These are phyloP conservation scores for Dichotomocladium elegans DNA, from an alignment of 371 early-diverging fungal species.

Conservation along the genomic window DNA sequence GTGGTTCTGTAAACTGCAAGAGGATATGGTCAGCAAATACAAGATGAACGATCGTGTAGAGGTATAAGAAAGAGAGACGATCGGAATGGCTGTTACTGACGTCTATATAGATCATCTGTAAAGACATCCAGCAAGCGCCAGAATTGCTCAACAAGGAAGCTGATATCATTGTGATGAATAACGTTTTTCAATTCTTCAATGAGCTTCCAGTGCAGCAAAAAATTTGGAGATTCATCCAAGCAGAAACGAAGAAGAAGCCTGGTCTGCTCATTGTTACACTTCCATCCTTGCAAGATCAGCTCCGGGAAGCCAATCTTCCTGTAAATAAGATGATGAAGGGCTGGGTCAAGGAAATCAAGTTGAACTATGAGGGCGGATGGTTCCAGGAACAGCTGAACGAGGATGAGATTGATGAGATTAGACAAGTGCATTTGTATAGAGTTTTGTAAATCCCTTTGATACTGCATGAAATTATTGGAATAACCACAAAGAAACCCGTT, in stretches of 20 bases:
- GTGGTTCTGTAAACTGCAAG: constrained; percentile 57
- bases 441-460: constrained; percentile 31
- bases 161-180: constrained; percentile 59
- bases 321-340: constrained; percentile 35
- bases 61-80: constrained; percentile 20
- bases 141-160: constrained; percentile 41
- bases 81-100: neutral
- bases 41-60: constrained; percentile 54
- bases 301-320: constrained; percentile 50
- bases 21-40: constrained; percentile 52
- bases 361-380: constrained; percentile 42
- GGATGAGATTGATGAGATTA: constrained; percentile 58
- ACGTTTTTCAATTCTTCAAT: constrained; percentile 64
- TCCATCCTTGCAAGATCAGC: constrained; percentile 59
- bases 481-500: too few relatives aligned
- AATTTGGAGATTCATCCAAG: constrained; percentile 57
- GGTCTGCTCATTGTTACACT: constrained; percentile 52
- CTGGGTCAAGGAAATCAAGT: constrained; percentile 47
- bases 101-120: constrained; percentile 34
- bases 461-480: too few relatives aligned
- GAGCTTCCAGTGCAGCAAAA: constrained; percentile 48
- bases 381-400: constrained; percentile 35
- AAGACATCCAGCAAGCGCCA: constrained; percentile 47
- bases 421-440: constrained; percentile 59
- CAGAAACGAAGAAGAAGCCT: constrained; percentile 41